phyloP scores from a whole-genome alignment of 1,284 basidiomycete genomes.

The Tetrapyrgos nigripes region DNA sequence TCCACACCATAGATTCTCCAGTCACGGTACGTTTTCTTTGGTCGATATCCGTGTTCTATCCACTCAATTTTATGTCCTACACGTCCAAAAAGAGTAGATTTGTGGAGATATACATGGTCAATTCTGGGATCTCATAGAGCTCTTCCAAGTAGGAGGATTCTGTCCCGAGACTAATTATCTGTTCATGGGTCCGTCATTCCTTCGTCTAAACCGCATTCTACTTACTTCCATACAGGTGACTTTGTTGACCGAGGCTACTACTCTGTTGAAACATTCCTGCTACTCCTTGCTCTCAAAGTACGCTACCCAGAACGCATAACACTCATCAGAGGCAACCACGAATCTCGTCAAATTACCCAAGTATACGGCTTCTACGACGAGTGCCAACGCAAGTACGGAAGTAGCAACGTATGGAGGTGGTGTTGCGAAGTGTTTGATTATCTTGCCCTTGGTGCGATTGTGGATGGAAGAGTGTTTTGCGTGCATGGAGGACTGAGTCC shows the following conservation, averaged over 20 bases:
- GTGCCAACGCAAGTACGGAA: constrained; percentile 96
- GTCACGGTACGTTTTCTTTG: constrained; percentile 71
- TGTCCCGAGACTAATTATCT: constrained; percentile 98
- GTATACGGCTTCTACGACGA: constrained; percentile 99
- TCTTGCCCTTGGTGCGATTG: constrained; percentile 91
- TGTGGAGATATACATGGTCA: constrained; percentile 99
- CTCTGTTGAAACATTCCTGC: constrained; percentile 95
- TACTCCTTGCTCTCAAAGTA: constrained; percentile 95
- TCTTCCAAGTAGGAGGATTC: constrained; percentile 94
- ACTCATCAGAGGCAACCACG: constrained; percentile 97
- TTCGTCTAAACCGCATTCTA: not conserved
- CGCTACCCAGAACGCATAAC: constrained; percentile 98
- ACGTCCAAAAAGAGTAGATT: not conserved
- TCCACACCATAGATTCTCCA: constrained; percentile 96
- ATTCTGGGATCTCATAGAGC: constrained; percentile 97
- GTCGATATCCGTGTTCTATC: not conserved
- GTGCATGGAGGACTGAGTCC: constrained; percentile 95
- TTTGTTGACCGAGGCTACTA: constrained; percentile 98
- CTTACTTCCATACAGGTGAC: constrained; percentile 63
- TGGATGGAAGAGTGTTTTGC: constrained; percentile 90
- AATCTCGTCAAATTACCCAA: constrained; percentile 98
- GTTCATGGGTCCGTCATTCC: constrained; percentile 86
- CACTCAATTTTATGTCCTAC: not conserved
- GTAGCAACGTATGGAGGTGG: constrained; percentile 96
- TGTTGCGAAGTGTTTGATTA: constrained; percentile 99